A percentile compares a stretch with the other conserved stretches of the same genome.
These are phyloP conservation scores for Penicillium italicum DNA, from an alignment of 2,329 filamentous ascomycete species.

Conservation along the genomic window DNA sequence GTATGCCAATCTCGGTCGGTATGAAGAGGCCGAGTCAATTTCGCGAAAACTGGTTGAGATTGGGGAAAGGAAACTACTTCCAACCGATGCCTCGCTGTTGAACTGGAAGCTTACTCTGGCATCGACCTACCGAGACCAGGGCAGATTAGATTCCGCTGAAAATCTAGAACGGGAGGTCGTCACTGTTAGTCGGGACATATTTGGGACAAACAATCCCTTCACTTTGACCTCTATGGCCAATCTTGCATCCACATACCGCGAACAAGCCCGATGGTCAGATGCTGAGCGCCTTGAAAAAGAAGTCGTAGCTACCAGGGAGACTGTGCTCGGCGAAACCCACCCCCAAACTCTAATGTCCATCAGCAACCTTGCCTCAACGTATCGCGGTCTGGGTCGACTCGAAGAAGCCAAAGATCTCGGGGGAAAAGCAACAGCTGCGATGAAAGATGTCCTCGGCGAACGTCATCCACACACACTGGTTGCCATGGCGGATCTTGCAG, in stretches of 20 bases:
- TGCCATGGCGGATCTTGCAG: conserved; percentile 8
- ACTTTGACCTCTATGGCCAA: conserved; percentile 16
- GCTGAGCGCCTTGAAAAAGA: conserved; percentile 15
- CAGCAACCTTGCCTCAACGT: conserved; percentile 15
- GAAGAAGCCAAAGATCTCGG: conserved; percentile 14
- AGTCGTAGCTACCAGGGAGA: conserved; percentile 8
- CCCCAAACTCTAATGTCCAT: conserved; percentile 18
- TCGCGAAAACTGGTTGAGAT: conserved; percentile 2
- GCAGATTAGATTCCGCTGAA: conserved; percentile 6
- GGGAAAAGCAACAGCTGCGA: not conserved
- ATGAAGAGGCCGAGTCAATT: conserved; percentile 10
- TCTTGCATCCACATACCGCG: conserved; percentile 12
- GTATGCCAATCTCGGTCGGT: conserved; percentile 12
- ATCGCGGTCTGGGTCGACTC: conserved; percentile 7
- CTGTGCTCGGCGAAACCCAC: conserved; percentile 9
- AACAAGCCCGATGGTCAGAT: conserved; percentile 10
- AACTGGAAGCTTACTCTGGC: conserved; percentile 14
- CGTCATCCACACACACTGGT: conserved; percentile 10
- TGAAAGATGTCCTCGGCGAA: conserved; percentile 11
- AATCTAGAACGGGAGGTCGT: conserved; percentile 10
- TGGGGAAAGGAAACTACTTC: not conserved
- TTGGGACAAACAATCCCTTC: conserved; percentile 6
- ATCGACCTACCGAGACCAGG: conserved; percentile 11
- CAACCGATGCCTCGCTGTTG: conserved; percentile 5
- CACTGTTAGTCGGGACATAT: not conserved